phyloP scores from a whole-genome alignment of 1,284 basidiomycete genomes.

The Filobasidium uniguttulatum region DNA sequence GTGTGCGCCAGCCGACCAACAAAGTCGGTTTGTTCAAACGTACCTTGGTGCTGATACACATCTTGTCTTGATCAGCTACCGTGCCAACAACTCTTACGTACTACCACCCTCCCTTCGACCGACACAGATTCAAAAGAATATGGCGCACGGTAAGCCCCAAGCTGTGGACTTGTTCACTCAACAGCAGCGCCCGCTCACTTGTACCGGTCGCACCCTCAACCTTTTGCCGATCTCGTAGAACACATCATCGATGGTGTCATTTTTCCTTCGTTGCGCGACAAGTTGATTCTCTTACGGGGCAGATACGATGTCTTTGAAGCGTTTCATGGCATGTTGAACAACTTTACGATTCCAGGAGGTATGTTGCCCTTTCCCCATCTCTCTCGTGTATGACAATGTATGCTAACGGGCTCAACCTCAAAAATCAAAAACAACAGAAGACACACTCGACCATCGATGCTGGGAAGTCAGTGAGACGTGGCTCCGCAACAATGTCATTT shows the following conservation, averaged over 20 bases:
- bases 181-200: too few species aligned
- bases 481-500: constrained; percentile 40
- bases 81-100: constrained; percentile 52
- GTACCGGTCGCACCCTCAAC: too few species aligned
- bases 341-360: constrained; percentile 21
- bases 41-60: constrained; percentile 34
- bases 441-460: constrained; percentile 68
- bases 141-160: constrained; percentile 50
- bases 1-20: too few species aligned
- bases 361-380: constrained; percentile 18
- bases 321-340: constrained; percentile 20
- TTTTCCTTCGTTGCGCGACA: constrained; percentile 72
- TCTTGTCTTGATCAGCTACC: constrained; percentile 25
- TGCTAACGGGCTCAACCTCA: not conserved
- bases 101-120: constrained; percentile 75
- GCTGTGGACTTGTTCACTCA: not conserved
- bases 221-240: constrained; percentile 39
- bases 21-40: not conserved
- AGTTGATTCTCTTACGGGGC: constrained; percentile 68
- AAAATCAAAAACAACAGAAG: constrained; percentile 40
- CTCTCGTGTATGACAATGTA: constrained; percentile 48
- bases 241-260: constrained; percentile 76
- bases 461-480: constrained; percentile 78
- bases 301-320: constrained; percentile 28
- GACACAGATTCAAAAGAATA: constrained; percentile 67